phyloP scores from a whole-genome alignment of 1,284 basidiomycete genomes.

The Omphalotus olearius region DNA sequence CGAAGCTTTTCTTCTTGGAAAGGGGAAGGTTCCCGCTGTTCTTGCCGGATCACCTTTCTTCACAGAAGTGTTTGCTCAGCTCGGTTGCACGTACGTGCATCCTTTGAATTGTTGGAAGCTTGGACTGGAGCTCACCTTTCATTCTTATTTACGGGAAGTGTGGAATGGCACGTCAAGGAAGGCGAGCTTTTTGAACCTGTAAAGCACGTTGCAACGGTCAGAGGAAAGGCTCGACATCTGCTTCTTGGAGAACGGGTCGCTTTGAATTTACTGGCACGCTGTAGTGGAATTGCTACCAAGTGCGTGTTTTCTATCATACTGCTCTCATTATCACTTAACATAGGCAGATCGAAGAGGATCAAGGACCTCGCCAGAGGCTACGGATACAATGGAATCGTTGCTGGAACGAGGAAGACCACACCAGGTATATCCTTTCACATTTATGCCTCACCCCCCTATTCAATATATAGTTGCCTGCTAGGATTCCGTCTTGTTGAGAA shows the following conservation, averaged over 20 bases:
- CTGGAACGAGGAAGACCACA: conserved; percentile 97
- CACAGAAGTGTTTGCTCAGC: conserved; percentile 86
- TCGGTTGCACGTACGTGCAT: conserved; percentile 80
- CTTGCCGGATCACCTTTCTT: conserved; percentile 97
- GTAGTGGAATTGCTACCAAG: conserved; percentile 96
- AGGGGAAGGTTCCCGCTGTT: conserved; percentile 71
- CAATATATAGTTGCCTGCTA: conserved; percentile 22
- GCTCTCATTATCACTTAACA: conserved; percentile 1
- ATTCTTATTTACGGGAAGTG: conserved; percentile 39
- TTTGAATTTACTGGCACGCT: conserved; percentile 91
- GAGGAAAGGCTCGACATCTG: conserved; percentile 83
- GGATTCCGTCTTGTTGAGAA: conserved; percentile 97
- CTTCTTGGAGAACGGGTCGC: conserved; percentile 95
- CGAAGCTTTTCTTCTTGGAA: conserved; percentile 88
- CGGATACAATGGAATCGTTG: conserved; percentile 88
- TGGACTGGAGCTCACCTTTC: neutral
- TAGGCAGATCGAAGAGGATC: conserved; percentile 70
- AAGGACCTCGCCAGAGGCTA: conserved; percentile 75
- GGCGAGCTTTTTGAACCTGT: conserved; percentile 77
- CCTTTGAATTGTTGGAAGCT: neutral
- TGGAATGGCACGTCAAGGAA: conserved; percentile 91
- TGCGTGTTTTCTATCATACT: conserved; percentile 33
- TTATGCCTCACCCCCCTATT: conserved; percentile 22
- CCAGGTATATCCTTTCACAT: conserved; percentile 56
- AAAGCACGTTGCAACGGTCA: conserved; percentile 90